Evolutionary conservation across 2,329 filamentous ascomycete species (phyloP).

Genomic region (Colletotrichum truncatum): DNA sequence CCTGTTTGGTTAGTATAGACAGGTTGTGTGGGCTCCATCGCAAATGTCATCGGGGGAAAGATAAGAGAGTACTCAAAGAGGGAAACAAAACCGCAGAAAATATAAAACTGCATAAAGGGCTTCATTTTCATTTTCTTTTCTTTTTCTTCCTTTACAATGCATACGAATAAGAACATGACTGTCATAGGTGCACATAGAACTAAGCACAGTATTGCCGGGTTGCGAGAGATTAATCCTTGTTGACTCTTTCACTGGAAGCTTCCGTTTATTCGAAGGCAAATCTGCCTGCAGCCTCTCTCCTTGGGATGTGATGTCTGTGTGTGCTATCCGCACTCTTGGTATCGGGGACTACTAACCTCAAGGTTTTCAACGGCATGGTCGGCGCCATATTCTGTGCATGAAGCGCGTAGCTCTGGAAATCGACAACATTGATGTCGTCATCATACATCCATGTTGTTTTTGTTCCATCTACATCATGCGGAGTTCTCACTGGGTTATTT

Average conservation of each 20-base stretch:
- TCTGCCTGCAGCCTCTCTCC: background rate
- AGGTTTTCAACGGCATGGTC: too few relatives aligned
- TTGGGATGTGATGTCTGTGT: background rate
- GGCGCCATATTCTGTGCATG: too few relatives aligned
- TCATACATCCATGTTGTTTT: too few relatives aligned
- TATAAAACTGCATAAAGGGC: background rate
- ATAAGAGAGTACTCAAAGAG: background rate
- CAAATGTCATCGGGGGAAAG: background rate
- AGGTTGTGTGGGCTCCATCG: too few relatives aligned
- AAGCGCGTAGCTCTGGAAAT: too few relatives aligned
- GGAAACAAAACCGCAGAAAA: background rate
- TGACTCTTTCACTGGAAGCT: background rate
- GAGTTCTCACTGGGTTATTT: too few relatives aligned
- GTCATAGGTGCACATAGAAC: slow-evolving; percentile 23
- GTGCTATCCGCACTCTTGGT: too few relatives aligned
- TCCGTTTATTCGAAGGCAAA: background rate
- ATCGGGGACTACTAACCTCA: too few relatives aligned
- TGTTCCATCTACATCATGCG: too few relatives aligned
- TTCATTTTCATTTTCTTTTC: too few relatives aligned
- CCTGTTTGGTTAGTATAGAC: background rate
- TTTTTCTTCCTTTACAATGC: slow-evolving; percentile 17
- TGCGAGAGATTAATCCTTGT: slow-evolving; percentile 5
- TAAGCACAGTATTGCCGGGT: slow-evolving; percentile 20
- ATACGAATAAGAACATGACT: background rate
- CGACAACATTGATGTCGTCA: too few relatives aligned